These are phyloP conservation scores for Fusarium torulosum DNA, from an alignment of 2,329 filamentous ascomycete species.

Conservation along the genomic window DNA sequence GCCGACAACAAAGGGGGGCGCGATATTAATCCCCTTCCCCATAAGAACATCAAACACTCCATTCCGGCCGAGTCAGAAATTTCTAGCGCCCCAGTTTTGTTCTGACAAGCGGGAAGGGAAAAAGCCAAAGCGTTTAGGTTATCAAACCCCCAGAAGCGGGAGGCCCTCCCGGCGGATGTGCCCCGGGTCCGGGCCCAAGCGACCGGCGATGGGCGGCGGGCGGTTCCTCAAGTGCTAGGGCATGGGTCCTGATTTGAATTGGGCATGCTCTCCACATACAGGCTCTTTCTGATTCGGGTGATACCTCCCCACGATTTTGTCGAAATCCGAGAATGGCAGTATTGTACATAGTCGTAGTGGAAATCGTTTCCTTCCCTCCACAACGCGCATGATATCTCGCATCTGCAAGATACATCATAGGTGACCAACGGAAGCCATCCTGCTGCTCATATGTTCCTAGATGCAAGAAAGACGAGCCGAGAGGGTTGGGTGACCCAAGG, in stretches of 20 bases:
- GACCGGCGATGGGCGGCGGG: constrained; percentile 29
- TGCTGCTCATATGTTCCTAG: constrained; percentile 35
- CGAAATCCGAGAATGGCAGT: constrained; percentile 12
- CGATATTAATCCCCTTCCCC: constrained; percentile 22
- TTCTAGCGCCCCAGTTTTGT: constrained; percentile 40
- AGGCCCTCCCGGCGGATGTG: constrained; percentile 41
- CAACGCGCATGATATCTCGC: constrained; percentile 31
- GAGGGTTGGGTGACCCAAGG: constrained; percentile 26
- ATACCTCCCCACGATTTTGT: constrained; percentile 15
- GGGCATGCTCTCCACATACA: constrained; percentile 33
- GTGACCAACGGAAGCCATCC: constrained; percentile 26
- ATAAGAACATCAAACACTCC: constrained; percentile 28
- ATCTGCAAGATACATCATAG: constrained; percentile 34
- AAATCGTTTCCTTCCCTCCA: constrained; percentile 16
- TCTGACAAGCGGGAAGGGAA: constrained; percentile 36
- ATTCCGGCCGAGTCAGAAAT: constrained; percentile 41
- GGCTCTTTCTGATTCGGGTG: constrained; percentile 17
- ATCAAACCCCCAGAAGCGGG: constrained; percentile 36
- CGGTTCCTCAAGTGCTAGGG: constrained; percentile 33
- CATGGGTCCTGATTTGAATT: constrained; percentile 34
- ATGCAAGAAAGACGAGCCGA: constrained; percentile 43
- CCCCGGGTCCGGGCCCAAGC: constrained; percentile 37
- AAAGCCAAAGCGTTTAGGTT: constrained; percentile 42
- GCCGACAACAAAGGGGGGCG: constrained; percentile 30
- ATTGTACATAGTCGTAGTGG: constrained; percentile 5